Evolutionary conservation across 2,329 filamentous ascomycete species (phyloP), one percentile per base, ranked within the genome.

Genomic region (Paraconiothyrium brasiliense): DNA sequence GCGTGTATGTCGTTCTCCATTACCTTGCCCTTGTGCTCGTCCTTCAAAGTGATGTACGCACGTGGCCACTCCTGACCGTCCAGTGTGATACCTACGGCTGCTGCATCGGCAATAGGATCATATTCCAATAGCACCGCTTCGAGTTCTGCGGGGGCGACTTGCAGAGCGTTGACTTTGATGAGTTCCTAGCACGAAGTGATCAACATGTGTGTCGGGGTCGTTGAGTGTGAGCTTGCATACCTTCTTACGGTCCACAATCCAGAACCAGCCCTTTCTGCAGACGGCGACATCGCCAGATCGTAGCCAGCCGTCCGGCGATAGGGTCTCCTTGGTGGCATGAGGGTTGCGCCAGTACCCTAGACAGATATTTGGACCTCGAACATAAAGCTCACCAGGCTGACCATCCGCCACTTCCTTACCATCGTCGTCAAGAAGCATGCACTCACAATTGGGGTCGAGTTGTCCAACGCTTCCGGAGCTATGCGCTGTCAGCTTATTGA

Each of bases 71-170:
- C 85, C 41, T 85, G 79, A 22, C 78, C 80, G 39, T 83, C 74
- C 73, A 85, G 62, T n/a, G 75, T 80, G 56, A 86, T 83, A 22
- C 86, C 85, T 1, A 86, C 84, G 0, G 83, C 85, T 5, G 85
- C 86, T 8, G 84, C 85, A 67, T 87, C 85, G 3, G 83, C 83
- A 16, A 87, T 70, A 39, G 83, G 76, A n/a, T 84, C 78, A 50
- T 84, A 81, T 62, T 85, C 82, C 0, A 86, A 74, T 0, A 87
- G 77, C 0, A 83, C 80, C 0, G 82, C 82, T 72, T 86, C 84
- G 0, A 86, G 78, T 64, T 77, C 71, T 32, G 76, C 76, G 3
- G 75, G 76, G 1, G 76, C 74, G 11, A 78, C 76, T 69, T 78
- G 71, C 24, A 81, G 68, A 0, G 72, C 79, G 55, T 81, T 81